Evolutionary conservation across 352 stramenopile species (phyloP).

Genomic region (Plasmopara viticola): DNA sequence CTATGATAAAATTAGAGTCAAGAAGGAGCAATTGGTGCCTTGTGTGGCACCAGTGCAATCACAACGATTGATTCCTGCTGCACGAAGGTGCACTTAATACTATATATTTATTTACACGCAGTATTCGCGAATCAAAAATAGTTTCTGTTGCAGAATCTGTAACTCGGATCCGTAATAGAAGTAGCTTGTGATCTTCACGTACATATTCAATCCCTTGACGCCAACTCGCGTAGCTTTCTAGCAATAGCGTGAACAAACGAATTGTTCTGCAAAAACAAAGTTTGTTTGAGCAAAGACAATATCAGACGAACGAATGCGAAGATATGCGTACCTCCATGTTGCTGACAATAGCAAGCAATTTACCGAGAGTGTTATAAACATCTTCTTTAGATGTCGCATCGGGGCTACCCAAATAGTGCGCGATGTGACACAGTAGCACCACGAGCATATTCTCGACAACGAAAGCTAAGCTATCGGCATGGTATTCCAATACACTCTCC

Average conservation of each 20-base stretch:
- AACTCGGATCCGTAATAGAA: too few species aligned
- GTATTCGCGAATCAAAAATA: conserved; percentile 42
- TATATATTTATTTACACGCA: conserved; percentile 48
- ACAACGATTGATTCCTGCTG: conserved; percentile 66
- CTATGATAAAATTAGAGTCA: conserved; percentile 48
- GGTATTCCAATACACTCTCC: conserved; percentile 64
- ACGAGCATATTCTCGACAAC: conserved; percentile 75
- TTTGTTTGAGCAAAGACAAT: conserved; percentile 5
- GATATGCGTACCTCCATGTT: conserved; percentile 51
- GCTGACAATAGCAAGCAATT: conserved; percentile 57
- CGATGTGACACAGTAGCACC: conserved; percentile 62
- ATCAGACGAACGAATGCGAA: neutral
- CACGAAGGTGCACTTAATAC: conserved; percentile 68
- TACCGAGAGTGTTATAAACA: conserved; percentile 53
- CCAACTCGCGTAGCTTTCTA: conserved; percentile 60
- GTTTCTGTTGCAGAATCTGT: neutral
- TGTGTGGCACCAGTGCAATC: conserved; percentile 51
- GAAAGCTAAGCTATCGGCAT: conserved; percentile 68
- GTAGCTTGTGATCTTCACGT: neutral
- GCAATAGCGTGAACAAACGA: conserved; percentile 63
- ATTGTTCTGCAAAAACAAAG: conserved; percentile 35
- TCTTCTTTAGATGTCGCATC: conserved; percentile 19
- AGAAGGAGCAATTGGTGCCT: conserved; percentile 44
- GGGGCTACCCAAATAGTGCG: conserved; percentile 44
- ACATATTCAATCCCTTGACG: conserved; percentile 23